Evolutionary conservation across 2,329 filamentous ascomycete genomes (phyloP).

Genomic region (Paracoccidioides lutzii): DNA sequence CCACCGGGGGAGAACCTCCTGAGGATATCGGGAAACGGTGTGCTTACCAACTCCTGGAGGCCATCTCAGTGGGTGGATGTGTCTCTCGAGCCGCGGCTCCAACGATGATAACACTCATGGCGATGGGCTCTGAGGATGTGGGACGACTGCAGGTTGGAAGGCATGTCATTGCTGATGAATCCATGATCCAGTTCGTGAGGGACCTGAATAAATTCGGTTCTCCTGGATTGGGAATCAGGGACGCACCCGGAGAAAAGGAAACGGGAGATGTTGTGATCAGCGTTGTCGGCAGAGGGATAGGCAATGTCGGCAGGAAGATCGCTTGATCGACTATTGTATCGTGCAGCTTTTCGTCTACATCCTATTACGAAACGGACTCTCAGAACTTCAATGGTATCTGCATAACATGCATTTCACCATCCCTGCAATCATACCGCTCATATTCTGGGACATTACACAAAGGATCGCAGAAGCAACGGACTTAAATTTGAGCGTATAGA

Average conservation of each 20-base stretch:
- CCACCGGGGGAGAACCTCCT: constrained; percentile 66
- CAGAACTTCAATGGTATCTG: too few species aligned
- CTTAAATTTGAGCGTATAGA: too few species aligned
- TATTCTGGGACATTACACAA: background rate
- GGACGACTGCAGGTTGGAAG: constrained; percentile 70
- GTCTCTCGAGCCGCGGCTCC: constrained; percentile 57
- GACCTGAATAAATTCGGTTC: constrained; percentile 83
- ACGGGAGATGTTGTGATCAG: constrained; percentile 66
- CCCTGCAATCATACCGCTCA: background rate
- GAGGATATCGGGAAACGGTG: constrained; percentile 84
- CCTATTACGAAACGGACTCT: background rate
- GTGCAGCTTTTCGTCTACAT: background rate
- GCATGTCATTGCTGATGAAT: constrained; percentile 69
- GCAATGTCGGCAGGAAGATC: constrained; percentile 89
- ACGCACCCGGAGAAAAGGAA: constrained; percentile 53
- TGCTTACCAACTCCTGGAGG: constrained; percentile 78
- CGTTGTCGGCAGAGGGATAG: constrained; percentile 84
- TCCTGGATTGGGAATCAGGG: constrained; percentile 79
- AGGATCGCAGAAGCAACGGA: too few species aligned
- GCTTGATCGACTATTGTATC: constrained; percentile 31
- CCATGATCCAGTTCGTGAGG: constrained; percentile 64
- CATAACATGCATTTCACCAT: background rate
- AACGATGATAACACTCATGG: constrained; percentile 79
- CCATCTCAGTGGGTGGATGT: constrained; percentile 70
- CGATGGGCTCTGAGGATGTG: constrained; percentile 95